phyloP scores from a whole-genome alignment of 2,329 filamentous ascomycete genomes.

The Blumeria hordei region DNA sequence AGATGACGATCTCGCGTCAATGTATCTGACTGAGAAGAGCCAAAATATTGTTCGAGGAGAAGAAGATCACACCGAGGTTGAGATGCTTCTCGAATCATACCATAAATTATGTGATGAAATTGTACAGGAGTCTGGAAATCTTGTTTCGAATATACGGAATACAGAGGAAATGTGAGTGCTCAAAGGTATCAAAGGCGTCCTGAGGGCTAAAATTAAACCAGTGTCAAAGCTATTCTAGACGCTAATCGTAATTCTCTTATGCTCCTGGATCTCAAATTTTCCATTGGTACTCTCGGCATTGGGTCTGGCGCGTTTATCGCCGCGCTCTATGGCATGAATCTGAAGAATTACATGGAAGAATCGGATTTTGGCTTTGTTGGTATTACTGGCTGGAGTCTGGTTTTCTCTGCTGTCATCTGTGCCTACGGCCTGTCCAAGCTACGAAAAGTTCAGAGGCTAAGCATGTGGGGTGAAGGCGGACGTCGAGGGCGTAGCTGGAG shows the following conservation, averaged over 20 bases:
- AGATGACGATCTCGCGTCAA: conserved; percentile 78
- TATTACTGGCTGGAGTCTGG: conserved; percentile 44
- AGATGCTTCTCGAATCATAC: conserved; percentile 91
- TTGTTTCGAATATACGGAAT: conserved; percentile 87
- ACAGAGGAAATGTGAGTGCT: conserved; percentile 79
- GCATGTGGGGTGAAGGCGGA: conserved; percentile 35
- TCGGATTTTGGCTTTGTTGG: conserved; percentile 63
- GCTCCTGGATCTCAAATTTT: conserved; percentile 90
- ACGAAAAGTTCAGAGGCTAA: conserved; percentile 64
- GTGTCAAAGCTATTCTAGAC: conserved; percentile 87
- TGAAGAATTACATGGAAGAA: conserved; percentile 97
- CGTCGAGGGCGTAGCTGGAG: conserved; percentile 12
- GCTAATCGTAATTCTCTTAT: conserved; percentile 96
- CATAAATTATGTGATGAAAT: conserved; percentile 97
- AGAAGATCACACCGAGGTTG: conserved; percentile 85
- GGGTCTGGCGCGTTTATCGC: conserved; percentile 88
- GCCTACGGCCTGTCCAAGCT: conserved; percentile 66
- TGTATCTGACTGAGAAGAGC: conserved; percentile 85
- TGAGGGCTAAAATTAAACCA: conserved; percentile 15
- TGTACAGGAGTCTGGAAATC: conserved; percentile 76
- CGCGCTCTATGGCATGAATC: conserved; percentile 98
- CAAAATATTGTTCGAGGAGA: conserved; percentile 48
- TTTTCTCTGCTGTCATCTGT: conserved; percentile 56
- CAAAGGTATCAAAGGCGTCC: too few relatives aligned
- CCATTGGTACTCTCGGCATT: conserved; percentile 80